phyloP scores from a whole-genome alignment of 371 early-diverging fungal species.

The Furculomyces boomerangus region DNA sequence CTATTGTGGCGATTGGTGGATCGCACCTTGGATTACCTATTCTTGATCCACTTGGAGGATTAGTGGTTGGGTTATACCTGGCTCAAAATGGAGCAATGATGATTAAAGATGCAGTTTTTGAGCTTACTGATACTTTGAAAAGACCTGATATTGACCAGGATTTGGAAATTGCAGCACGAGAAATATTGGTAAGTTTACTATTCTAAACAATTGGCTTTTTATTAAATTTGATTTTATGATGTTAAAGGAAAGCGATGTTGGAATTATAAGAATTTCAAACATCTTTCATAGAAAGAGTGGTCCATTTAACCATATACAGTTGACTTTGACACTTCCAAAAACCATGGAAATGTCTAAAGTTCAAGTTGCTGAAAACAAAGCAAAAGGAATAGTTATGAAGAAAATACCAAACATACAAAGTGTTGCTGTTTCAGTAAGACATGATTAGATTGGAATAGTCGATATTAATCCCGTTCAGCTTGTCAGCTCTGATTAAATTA shows the following conservation, averaged over 20 bases:
- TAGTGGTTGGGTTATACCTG: constrained; percentile 38
- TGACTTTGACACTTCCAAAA: not conserved
- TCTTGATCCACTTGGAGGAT: constrained; percentile 44
- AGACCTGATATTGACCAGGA: constrained; percentile 6
- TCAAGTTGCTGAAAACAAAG: not conserved
- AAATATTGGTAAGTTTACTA: not conserved
- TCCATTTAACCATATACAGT: not conserved
- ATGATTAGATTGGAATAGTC: no score
- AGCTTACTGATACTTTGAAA: constrained; percentile 18
- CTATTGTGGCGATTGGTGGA: constrained; percentile 39
- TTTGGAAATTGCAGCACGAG: not conserved
- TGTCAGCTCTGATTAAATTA: no score
- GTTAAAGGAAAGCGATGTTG: not conserved
- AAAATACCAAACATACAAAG: not conserved
- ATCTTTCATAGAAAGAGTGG: constrained; percentile 1
- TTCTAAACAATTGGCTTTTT: not conserved
- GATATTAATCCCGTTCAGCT: no score
- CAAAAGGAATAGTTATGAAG: not conserved
- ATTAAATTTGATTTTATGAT: not conserved
- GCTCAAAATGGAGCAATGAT: constrained; percentile 33
- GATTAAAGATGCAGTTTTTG: constrained; percentile 14
- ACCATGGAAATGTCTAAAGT: not conserved
- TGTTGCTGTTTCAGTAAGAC: not conserved
- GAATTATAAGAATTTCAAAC: not conserved
- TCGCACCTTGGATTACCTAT: constrained; percentile 39